Conservation (phyloP, 2,329 filamentous ascomycete species). For the Lachnellula cervina region DNA sequence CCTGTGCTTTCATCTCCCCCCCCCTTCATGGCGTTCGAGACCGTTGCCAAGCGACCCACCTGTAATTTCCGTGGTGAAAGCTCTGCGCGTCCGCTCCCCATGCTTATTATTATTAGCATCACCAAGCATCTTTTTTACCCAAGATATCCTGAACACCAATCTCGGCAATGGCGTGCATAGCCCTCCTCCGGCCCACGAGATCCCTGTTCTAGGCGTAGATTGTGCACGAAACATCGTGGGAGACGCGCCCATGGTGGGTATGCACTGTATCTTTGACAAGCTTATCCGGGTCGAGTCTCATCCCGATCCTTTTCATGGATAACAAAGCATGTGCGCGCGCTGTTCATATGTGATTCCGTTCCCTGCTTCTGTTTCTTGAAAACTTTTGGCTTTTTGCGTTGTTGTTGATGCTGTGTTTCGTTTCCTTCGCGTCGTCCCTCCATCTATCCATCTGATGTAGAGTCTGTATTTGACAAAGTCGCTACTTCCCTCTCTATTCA, state of each 20-base stretch:
- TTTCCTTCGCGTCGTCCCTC: not conserved
- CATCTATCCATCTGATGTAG: not conserved
- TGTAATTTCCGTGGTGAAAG: not conserved
- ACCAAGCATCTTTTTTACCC: not conserved
- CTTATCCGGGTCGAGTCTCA: not conserved
- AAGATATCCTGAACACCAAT: not conserved
- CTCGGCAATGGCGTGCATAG: constrained; percentile 2
- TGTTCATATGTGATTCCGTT: not conserved
- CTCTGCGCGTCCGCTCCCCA: not conserved
- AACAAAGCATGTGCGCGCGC: not conserved
- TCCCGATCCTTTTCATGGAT: not conserved
- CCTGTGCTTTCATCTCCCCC: not conserved
- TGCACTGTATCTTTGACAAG: not conserved
- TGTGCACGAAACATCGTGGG: not conserved
- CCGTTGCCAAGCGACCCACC: not conserved
- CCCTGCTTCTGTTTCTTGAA: not conserved
- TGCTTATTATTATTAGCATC: too few relatives aligned
- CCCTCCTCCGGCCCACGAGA: not conserved
- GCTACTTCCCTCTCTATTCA: not conserved
- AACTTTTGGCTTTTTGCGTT: not conserved
- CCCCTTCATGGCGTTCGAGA: not conserved
- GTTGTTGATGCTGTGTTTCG: not conserved
- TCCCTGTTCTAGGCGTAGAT: not conserved
- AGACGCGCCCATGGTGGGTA: not conserved
- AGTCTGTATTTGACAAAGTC: not conserved